Evolutionary conservation across 2,329 filamentous ascomycete species (phyloP), one percentile per base, ranked within the genome.

Genomic region (Fusarium transvaalense): DNA sequence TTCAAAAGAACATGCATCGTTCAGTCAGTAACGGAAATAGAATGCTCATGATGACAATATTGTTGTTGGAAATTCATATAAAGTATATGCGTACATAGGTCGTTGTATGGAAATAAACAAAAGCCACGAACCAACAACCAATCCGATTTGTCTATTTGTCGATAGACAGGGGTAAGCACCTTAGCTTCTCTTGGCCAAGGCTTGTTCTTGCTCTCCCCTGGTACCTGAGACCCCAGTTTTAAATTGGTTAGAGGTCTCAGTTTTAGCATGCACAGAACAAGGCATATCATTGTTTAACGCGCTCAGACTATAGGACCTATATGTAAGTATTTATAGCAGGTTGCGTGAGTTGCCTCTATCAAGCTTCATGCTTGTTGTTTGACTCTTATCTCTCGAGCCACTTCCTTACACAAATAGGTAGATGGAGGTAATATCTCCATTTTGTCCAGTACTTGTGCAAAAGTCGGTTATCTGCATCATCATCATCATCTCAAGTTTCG

Each of bases 131-230:
- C 47, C 34, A 50, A 21, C 47, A 51, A 32, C 21, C 21, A 29
- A 29, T 29, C 29, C 46, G n/a, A 39, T 51, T 34, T 19, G 23
- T 27, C 17, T 15, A 14, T 27, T 12, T 19, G 13, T 23, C 14
- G 25, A 32, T 38, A 10, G 19, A 53, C 61, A 47, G 46, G 60
- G 61, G 53, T 27, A 21, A 13, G 37, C 23, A 10, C 45, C 34
- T 64, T 64, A 47, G 61, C 46, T 43, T 52, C 53, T 66, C 60
- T 66, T 66, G 51, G 48, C 61, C 41, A 64, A 64, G 63, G 61
- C 61, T 64, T 64, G 57, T 47, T 52, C 38, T 46, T 42, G 31
- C 17, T 35, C 25, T 31, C 27, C 35, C 46, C 31, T 46, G 29
- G 47, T 60, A 31, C 39, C 53, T 64, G 60, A 64, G 46, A 41